These are phyloP conservation scores for Saururus chinensis DNA, from an alignment of 164 flowering plant species.

Conservation along the genomic window DNA sequence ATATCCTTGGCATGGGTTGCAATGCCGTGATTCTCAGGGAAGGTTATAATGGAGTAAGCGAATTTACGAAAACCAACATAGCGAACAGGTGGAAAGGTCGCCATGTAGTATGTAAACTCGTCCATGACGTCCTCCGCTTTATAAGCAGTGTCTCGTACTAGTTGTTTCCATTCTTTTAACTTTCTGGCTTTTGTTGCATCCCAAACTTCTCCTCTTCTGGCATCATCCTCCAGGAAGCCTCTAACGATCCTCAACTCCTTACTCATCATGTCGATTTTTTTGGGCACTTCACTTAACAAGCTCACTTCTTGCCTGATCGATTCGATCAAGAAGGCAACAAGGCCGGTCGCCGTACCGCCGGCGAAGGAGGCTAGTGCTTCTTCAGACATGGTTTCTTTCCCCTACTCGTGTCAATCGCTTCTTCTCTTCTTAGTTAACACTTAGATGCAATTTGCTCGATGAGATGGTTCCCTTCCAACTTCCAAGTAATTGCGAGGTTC, in stretches of 20 bases:
- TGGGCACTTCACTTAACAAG: neutral
- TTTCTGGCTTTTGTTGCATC: neutral
- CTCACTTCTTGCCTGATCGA: neutral
- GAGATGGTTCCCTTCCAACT: no score
- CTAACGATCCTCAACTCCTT: neutral
- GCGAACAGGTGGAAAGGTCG: neutral
- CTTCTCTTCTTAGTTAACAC: no score
- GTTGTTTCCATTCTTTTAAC: neutral
- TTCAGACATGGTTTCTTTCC: neutral
- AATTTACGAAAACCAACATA: neutral
- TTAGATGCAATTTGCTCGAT: no score
- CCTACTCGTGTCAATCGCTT: no score
- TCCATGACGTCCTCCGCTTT: neutral
- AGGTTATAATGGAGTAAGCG: neutral
- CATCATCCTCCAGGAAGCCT: neutral
- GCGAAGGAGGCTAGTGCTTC: neutral
- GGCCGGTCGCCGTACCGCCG: neutral
- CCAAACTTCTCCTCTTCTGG: neutral
- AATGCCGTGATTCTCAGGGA: neutral
- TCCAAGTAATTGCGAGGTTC: no score
- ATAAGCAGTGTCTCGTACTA: neutral
- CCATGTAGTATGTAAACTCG: neutral
- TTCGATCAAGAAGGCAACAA: neutral
- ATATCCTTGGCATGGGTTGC: neutral
- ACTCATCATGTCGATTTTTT: neutral